Conservation (phyloP, 2,329 filamentous ascomycete species). For the Penicillium crustosum region DNA sequence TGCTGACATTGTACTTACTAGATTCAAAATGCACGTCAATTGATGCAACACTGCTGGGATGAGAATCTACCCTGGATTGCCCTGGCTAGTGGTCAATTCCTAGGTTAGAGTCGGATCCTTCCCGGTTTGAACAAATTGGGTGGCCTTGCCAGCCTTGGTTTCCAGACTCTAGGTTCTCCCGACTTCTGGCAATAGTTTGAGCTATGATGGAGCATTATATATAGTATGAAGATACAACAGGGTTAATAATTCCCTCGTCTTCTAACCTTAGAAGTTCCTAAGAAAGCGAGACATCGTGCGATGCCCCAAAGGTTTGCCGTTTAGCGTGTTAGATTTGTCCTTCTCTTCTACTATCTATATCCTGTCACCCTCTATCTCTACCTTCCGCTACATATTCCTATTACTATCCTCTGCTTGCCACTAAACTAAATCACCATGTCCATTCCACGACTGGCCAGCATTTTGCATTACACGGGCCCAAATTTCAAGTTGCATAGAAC, state of each 20-base stretch:
- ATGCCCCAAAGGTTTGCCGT: not conserved
- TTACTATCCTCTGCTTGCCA: not conserved
- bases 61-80: constrained; percentile 40
- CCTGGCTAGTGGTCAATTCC: constrained; percentile 41
- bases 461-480: not conserved
- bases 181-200: not conserved
- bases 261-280: not conserved
- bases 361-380: not conserved
- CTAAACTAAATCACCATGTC: not conserved
- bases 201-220: not conserved
- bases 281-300: not conserved
- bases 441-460: not conserved
- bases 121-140: not conserved
- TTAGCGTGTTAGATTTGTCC: not conserved
- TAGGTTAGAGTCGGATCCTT: constrained; percentile 29
- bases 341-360: not conserved
- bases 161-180: not conserved
- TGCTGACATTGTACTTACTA: constrained; percentile 14
- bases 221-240: not conserved
- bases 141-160: not conserved
- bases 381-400: too few species aligned
- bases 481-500: not conserved
- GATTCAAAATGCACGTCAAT: constrained; percentile 42
- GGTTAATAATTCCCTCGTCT: not conserved
- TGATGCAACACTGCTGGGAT: constrained; percentile 45